Percentiles rank a stretch among this genome's conserved stretches.
Evolutionary conservation across 2,329 filamentous ascomycete genomes (phyloP).

Genomic region (Sodiomyces alkalinus): DNA sequence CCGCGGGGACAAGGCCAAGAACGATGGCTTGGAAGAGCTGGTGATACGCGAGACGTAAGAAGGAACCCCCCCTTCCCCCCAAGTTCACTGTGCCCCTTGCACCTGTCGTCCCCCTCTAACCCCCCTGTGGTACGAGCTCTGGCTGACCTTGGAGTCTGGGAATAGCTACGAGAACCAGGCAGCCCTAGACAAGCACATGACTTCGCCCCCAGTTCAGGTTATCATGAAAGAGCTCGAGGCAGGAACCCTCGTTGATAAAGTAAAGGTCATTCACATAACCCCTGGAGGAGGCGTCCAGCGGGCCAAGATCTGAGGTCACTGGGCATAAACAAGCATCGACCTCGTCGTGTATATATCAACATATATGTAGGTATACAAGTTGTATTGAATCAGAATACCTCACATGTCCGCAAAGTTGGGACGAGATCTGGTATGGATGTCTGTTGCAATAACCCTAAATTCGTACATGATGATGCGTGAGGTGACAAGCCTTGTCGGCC

Average conservation of each 20-base stretch:
- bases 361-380: too few relatives aligned
- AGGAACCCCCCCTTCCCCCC: neutral
- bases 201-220: constrained; percentile 7
- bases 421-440: too few relatives aligned
- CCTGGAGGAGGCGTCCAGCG: constrained; percentile 1
- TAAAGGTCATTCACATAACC: constrained; percentile 2
- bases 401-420: too few relatives aligned
- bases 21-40: constrained; percentile 10
- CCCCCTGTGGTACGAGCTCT: too few relatives aligned
- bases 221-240: constrained; percentile 9
- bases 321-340: too few relatives aligned
- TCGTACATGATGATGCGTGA: too few relatives aligned
- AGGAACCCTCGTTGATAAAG: constrained; percentile 1
- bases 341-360: too few relatives aligned
- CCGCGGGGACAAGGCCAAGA: constrained; percentile 10
- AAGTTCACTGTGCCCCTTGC: neutral
- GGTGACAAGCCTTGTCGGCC: too few relatives aligned
- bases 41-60: constrained; percentile 13
- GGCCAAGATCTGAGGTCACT: constrained; percentile 1
- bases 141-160: too few relatives aligned
- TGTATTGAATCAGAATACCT: too few relatives aligned
- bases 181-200: constrained; percentile 10
- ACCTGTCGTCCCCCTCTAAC: constrained; percentile 1
- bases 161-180: constrained; percentile 12
- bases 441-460: too few relatives aligned